phyloP scores from a whole-genome alignment of 2,329 filamentous ascomycete species.

The Tolypocladium tundrense region DNA sequence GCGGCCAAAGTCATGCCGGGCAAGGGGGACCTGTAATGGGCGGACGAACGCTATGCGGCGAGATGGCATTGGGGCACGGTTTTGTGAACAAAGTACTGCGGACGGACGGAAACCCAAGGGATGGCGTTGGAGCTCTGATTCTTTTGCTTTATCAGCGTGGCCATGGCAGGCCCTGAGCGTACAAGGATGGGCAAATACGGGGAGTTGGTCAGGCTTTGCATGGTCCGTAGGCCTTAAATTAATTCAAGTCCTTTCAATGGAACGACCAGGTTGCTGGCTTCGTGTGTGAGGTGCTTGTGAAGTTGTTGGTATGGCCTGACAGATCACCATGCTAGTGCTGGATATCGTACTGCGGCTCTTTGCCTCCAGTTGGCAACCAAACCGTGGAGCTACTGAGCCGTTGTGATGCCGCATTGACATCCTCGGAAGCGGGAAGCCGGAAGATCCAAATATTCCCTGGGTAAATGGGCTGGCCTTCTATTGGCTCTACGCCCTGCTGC shows the following conservation, averaged over 20 bases:
- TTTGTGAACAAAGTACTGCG: background rate
- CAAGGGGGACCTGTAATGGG: slow-evolving; percentile 34
- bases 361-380: background rate
- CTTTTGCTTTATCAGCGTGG: background rate
- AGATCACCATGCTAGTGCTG: background rate
- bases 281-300: too few species aligned
- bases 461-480: background rate
- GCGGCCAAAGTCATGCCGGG: slow-evolving; percentile 74
- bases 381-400: too few species aligned
- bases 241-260: background rate
- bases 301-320: background rate
- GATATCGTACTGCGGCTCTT: background rate
- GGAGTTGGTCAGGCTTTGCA: background rate
- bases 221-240: background rate
- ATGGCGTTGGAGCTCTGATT: slow-evolving; percentile 5
- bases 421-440: background rate
- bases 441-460: too few species aligned
- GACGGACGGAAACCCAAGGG: background rate
- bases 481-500: background rate
- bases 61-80: background rate
- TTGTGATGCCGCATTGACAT: background rate
- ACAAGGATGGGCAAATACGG: background rate
- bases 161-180: background rate
- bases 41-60: background rate
- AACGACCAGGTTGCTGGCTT: background rate